Base-by-base conservation (phyloP, 78 protist species). In the Chrysochromulina parva region DNA sequence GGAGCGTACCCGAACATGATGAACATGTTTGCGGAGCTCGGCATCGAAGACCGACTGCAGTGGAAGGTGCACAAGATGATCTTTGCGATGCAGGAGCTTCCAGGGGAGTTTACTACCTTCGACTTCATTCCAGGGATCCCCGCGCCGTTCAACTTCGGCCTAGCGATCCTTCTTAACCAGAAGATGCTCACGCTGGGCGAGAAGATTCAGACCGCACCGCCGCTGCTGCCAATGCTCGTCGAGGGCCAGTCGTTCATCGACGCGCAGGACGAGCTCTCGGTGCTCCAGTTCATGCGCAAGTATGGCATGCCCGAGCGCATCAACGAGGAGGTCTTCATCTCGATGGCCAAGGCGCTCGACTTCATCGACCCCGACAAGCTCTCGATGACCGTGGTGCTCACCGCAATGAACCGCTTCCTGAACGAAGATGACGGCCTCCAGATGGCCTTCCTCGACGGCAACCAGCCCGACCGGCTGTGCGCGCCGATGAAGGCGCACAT, bases 1-100 rank as follows among this genome's bases (percentile, higher is more conserved):
- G 93, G 93, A 53, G 93, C 93, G 10, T 91, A 91, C 86, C 93
- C 93, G 47, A 91, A 91, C 90, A 91, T 91, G 93, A 59, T 91
- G 88, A 82, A 86, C 88, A 86, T 91, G 13, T 86, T 91, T 50
- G 9, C 66, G 13, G 93, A 91, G 90, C 93, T 91, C 22, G 87
- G 69, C 76, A 86, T 91, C 86, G 67, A 91, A 48, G 93, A 91
- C 88, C 90, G 93, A 17, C 87, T 91, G 59, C 93, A 91, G 76
- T 91, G 93, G 93, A 91, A 91, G 90, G 71, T n/a, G 48, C 93
- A 91, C 87, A 67, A 67, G 88, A 91, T 91, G 93, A 91, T 86
- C 53, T 91, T 91, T 48, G 93, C 93, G 14, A 73, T 91, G 90
- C 90, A 55, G 76, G 60, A 59, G 47, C 59, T 85, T 60, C 69